Percentiles rank a stretch among this genome's conserved stretches.
These are phyloP conservation scores for Sugiyamaella neomexicana DNA, from an alignment of 1,139 yeast species.

Conservation along the genomic window DNA sequence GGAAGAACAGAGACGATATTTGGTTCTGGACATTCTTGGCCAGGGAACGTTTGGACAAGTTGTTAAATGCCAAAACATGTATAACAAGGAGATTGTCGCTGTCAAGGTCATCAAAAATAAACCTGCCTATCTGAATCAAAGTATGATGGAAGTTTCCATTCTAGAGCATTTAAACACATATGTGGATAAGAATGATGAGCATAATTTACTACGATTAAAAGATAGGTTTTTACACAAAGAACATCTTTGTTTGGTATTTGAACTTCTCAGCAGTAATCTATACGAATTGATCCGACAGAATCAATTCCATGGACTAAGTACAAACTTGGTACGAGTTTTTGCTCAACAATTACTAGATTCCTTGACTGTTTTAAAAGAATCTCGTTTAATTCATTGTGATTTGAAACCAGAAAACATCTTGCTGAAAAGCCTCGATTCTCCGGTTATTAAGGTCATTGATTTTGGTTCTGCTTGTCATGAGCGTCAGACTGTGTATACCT, in stretches of 20 bases:
- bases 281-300: conserved; percentile 92
- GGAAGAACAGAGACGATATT: conserved; percentile 74
- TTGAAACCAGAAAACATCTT: conserved; percentile 94
- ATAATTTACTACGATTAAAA: conserved; percentile 71
- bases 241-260: conserved; percentile 91
- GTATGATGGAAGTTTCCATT: conserved; percentile 85
- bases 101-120: conserved; percentile 92
- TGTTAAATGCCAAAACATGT: conserved; percentile 90
- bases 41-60: conserved; percentile 99
- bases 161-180: conserved; percentile 77
- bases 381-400: conserved; percentile 92
- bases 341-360: conserved; percentile 81
- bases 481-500: conserved; percentile 83
- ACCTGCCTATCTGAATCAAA: conserved; percentile 89
- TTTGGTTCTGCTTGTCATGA: conserved; percentile 97
- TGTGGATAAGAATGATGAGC: conserved; percentile 66
- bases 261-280: conserved; percentile 79
- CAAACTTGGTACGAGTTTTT: conserved; percentile 74
- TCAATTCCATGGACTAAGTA: conserved; percentile 86
- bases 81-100: conserved; percentile 87
- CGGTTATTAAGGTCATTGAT: conserved; percentile 89
- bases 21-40: conserved; percentile 87
- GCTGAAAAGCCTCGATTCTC: conserved; percentile 76
- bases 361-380: conserved; percentile 72
- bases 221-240: conserved; percentile 93